Evolutionary conservation across 805 yeast genomes (phyloP), one percentile per base, ranked within the genome.

Genomic region (Wickerhamiella cacticola): DNA sequence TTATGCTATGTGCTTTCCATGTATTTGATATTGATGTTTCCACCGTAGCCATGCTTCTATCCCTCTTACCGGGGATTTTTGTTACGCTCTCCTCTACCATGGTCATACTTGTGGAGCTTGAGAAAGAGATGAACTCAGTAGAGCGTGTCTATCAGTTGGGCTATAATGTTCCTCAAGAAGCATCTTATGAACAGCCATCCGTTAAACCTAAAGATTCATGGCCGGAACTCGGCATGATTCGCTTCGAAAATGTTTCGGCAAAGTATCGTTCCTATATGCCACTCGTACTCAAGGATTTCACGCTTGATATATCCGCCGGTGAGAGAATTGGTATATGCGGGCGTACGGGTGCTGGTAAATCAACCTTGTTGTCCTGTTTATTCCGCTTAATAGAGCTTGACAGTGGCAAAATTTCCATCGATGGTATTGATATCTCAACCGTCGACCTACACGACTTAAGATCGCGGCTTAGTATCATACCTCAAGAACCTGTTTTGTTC

Each of bases 321-420:
- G 86, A 85, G 61, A 83, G 81, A 58, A 73, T 85, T 55, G 95
- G 94, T 43, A 79, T 85, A 48, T 82, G 92, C 68, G 95, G 95
- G 41, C 73, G 95, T 60, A 85, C 95, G 0, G 95, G 95, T 56
- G 94, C 94, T 3, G 95, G 95, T 44, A 83, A 83, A 61, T 76
- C 84, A 10, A 76, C 88, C 1, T 76, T 84, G 44, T 78, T 81
- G 78, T 70, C 76, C 31, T 24, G 70, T 76, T 65, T 83, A 45
- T 83, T 79, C 63, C 70, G 94, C 53, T 65, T 83, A 29, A 67
- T 73, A 40, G 94, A 84, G 58, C 63, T 79, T 26, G 63, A 65
- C 16, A 60, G 66, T 8, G 82, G 83, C 8, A 51, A 53, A 9
- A 76, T 85, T 41, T 48, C 56, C 2, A 79, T 85, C 56, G 95